Conservation (phyloP, 352 stramenopile species). For the Aphanomyces cochlioides region DNA sequence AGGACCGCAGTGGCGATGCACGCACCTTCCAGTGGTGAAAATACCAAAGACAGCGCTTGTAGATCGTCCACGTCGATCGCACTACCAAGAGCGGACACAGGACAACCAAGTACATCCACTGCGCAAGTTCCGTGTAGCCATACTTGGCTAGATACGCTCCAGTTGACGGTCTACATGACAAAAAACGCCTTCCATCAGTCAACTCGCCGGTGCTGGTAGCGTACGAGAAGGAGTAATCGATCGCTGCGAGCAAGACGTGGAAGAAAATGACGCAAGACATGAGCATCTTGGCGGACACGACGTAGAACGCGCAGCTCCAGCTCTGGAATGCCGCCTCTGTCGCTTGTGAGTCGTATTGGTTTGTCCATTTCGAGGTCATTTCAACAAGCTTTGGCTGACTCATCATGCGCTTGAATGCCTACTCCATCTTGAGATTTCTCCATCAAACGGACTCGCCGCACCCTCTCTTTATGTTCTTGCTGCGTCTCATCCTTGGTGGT, state of each 20-base stretch:
- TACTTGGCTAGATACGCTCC: constrained; percentile 11
- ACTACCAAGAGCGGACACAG: neutral
- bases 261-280: constrained; percentile 6
- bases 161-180: neutral
- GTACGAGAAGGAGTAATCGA: constrained; percentile 9
- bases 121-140: constrained; percentile 1
- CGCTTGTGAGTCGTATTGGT: neutral
- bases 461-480: neutral
- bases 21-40: constrained; percentile 17
- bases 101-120: constrained; percentile 15
- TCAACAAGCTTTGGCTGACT: neutral
- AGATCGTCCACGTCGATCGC: neutral
- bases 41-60: neutral
- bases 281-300: neutral
- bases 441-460: neutral
- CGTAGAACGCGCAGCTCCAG: constrained; percentile 21
- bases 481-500: neutral
- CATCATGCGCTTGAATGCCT: constrained; percentile 21
- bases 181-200: neutral
- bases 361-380: constrained; percentile 1
- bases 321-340: constrained; percentile 16
- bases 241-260: neutral
- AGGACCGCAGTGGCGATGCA: too few relatives aligned
- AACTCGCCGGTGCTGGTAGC: neutral
- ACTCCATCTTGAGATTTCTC: neutral